These are phyloP conservation scores for Cornus suecica DNA, from an alignment of 148 eudicot species.

Conservation along the genomic window DNA sequence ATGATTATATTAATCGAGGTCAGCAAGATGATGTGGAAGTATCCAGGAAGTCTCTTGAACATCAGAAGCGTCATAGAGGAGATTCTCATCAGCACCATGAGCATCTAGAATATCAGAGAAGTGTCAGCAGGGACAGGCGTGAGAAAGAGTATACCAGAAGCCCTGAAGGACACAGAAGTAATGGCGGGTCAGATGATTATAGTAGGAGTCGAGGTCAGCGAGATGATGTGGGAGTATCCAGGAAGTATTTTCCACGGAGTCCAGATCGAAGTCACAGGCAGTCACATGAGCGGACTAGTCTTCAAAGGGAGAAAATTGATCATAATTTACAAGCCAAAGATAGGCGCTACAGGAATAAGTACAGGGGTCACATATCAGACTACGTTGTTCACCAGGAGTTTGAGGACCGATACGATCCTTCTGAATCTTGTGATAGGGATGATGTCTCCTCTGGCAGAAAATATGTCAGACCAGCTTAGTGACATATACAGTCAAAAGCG, in stretches of 20 bases:
- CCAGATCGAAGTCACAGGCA: conserved; percentile 26
- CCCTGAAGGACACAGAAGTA: conserved; percentile 20
- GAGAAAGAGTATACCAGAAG: conserved; percentile 32
- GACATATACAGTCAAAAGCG: conserved; percentile 6
- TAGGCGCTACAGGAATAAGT: conserved; percentile 29
- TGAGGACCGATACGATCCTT: conserved; percentile 89
- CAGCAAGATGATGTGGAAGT: conserved; percentile 12
- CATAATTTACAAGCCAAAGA: conserved; percentile 28
- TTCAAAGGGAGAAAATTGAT: conserved; percentile 34
- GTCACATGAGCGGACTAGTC: conserved; percentile 42
- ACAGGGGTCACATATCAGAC: conserved; percentile 29
- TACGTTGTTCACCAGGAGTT: conserved; percentile 35
- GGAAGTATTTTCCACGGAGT: conserved; percentile 16
- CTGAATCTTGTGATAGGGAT: conserved; percentile 41
- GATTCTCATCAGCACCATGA: conserved; percentile 26
- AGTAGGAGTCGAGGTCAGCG: conserved; percentile 6
- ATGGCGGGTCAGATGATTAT: conserved; percentile 3
- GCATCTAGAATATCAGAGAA: conserved; percentile 31
- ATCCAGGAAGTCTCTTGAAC: conserved; percentile 18
- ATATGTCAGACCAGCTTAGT: conserved; percentile 11
- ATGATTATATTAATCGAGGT: conserved; percentile 6
- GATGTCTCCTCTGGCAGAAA: conserved; percentile 24
- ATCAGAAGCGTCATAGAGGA: conserved; percentile 20
- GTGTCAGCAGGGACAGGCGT: conserved; percentile 21
- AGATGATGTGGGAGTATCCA: conserved; percentile 12